These are phyloP conservation scores for Boletus pseudopeckii DNA, from an alignment of 768 basidiomycete genomes.

Conservation along the genomic window DNA sequence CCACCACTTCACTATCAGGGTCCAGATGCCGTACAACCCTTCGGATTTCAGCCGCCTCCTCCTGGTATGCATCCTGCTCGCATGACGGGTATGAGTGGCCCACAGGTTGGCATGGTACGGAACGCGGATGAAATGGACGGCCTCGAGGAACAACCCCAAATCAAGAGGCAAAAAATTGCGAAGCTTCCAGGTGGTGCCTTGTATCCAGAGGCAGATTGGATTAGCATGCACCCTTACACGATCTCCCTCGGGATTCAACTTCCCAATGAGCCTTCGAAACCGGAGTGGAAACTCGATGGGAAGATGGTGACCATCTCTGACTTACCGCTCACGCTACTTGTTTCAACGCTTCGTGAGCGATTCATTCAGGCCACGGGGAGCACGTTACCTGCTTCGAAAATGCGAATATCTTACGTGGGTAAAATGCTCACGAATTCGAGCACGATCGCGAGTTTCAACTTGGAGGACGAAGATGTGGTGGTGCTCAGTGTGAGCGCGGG, in stretches of 20 bases:
- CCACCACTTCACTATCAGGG: slow-evolving; percentile 86
- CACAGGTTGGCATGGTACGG: slow-evolving; percentile 70
- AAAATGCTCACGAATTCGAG: slow-evolving; percentile 87
- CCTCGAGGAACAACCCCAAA: slow-evolving; percentile 65
- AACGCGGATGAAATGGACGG: slow-evolving; percentile 82
- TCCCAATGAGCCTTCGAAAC: slow-evolving; percentile 75
- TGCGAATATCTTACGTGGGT: slow-evolving; percentile 73
- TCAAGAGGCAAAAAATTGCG: slow-evolving; percentile 84
- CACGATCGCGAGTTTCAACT: slow-evolving; percentile 81
- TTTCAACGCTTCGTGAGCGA: slow-evolving; percentile 88
- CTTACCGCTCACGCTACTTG: slow-evolving; percentile 76
- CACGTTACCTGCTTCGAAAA: slow-evolving; percentile 72
- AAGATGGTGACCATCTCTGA: slow-evolving; percentile 73
- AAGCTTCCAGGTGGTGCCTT: slow-evolving; percentile 81
- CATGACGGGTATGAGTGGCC: slow-evolving; percentile 56
- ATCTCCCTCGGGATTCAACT: slow-evolving; percentile 84
- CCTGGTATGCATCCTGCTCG: slow-evolving; percentile 68
- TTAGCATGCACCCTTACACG: slow-evolving; percentile 86
- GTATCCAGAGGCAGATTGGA: slow-evolving; percentile 90
- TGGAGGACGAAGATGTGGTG: slow-evolving; percentile 87
- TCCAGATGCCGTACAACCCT: slow-evolving; percentile 70
- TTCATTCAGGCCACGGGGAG: slow-evolving; percentile 78
- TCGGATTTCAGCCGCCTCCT: slow-evolving; percentile 72
- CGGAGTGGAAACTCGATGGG: slow-evolving; percentile 93
- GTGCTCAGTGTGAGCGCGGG: slow-evolving; percentile 72